Base-by-base conservation (phyloP, 208 protist genomes). In the Porcisia deanei region DNA sequence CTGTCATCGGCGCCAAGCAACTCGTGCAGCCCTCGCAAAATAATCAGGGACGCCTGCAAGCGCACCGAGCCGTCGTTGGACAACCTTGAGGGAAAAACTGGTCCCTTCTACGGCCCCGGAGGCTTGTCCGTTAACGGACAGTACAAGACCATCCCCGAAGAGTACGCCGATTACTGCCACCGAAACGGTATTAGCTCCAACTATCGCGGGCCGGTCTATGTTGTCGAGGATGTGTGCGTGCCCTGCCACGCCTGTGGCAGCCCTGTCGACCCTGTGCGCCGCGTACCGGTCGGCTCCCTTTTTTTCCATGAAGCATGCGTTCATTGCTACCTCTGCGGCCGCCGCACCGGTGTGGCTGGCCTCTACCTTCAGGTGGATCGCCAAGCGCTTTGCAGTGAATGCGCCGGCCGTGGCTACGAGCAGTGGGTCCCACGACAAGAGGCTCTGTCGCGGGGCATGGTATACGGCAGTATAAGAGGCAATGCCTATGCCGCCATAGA, bases 301-400 rank as follows among this genome's bases (percentile, higher is more conserved):
- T 94, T 91, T 71, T 97, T 93, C 72, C 93, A 97, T 70, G 83
- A 78, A 2, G 34, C 68, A 39, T 97, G 93, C 74, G 73, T 95
- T 9, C 73, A 74, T 8, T 97, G 93, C 74, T 80, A 71, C 53
- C 72, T 97, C 18, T 97, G 93, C 78, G 83, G 81, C 1, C 75
- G 72, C 6, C 71, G 71, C 18, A 49, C 52, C 12, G 81, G 83
- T 45, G 54, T 87, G 1, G 84, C 89, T 18, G 90, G 92, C 59
- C 79, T 82, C 0, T 95, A 85, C 59, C 63, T 90, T 54, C 84
- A 91, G 65, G 83, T 87, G 3, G 80, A 83, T 45, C 74, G 78
- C 14, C 64, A 75, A 60, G 80, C 83, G 16, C 59, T 91, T 34
- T 91, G 87, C 77, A 73, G 71, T 12, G 72, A 71, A 61, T 84